A percentile compares a stretch with the other conserved stretches of the same genome.
These are phyloP conservation scores for Anthoceros angustus DNA, from an alignment of 225 moss, liverwort and hornwort genomes.

Conservation along the genomic window DNA sequence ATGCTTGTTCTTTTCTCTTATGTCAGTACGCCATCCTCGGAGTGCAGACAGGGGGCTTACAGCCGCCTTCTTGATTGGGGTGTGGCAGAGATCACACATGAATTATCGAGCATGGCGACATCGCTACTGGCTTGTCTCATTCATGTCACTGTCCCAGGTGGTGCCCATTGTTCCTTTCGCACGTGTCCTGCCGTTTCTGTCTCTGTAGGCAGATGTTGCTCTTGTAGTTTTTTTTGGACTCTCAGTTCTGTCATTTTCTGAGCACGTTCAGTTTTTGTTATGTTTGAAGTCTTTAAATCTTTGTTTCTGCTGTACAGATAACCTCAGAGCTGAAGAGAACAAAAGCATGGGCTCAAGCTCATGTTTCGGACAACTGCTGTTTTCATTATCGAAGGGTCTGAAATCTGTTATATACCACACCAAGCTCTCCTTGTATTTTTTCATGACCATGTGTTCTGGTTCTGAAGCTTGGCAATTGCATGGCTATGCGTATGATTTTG, in stretches of 20 bases:
- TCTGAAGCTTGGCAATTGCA: no score
- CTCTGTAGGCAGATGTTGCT: background rate
- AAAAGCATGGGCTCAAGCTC: constrained; percentile 71
- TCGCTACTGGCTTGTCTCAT: constrained; percentile 93
- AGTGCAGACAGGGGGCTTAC: constrained; percentile 42
- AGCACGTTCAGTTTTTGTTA: background rate
- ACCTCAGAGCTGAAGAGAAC: constrained; percentile 49
- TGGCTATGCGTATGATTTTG: background rate
- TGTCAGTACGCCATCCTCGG: constrained; percentile 22
- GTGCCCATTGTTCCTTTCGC: background rate
- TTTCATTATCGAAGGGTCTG: constrained; percentile 92
- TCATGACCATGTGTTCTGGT: background rate
- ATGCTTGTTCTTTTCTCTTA: constrained; percentile 13
- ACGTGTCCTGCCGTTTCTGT: constrained; percentile 2
- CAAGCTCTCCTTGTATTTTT: constrained; percentile 1
- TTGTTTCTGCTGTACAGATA: background rate
- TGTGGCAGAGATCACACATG: constrained; percentile 88
- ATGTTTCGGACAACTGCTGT: constrained; percentile 92
- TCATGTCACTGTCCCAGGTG: constrained; percentile 81
- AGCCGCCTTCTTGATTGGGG: constrained; percentile 40
- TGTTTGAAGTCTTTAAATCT: background rate
- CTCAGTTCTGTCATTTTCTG: background rate
- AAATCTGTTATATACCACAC: constrained; percentile 6
- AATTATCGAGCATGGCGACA: constrained; percentile 99
- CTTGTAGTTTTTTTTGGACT: no score